A percentile compares a stretch with the other conserved stretches of the same genome.
Evolutionary conservation across 768 basidiomycete species (phyloP).

Genomic region (Pleurotus ostreatus): DNA sequence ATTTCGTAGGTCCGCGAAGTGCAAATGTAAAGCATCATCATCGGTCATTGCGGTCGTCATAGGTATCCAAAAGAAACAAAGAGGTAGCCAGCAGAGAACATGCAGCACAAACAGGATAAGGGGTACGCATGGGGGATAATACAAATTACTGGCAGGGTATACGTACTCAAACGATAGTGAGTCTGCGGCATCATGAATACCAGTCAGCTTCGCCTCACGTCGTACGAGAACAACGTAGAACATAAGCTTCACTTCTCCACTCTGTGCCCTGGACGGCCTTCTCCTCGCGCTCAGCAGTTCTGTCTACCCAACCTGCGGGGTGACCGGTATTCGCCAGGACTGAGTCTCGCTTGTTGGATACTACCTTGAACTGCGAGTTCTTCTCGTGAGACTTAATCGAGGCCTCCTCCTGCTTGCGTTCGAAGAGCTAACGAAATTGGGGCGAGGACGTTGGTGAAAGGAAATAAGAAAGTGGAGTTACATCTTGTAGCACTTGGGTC

Average conservation of each 20-base stretch:
- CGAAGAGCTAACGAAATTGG: slow-evolving; percentile 42
- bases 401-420: slow-evolving; percentile 46
- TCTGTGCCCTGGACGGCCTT: slow-evolving; percentile 25
- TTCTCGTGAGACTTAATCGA: slow-evolving; percentile 19
- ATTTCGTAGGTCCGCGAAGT: too few relatives aligned
- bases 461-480: slow-evolving; percentile 23
- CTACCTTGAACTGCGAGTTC: slow-evolving; percentile 75
- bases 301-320: slow-evolving; percentile 73
- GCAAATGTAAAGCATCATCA: too few relatives aligned
- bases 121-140: too few relatives aligned
- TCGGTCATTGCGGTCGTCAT: too few relatives aligned
- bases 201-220: not conserved
- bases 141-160: too few relatives aligned
- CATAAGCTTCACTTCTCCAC: slow-evolving; percentile 43
- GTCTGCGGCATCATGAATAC: not conserved
- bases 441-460: not conserved
- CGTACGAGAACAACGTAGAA: not conserved
- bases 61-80: too few relatives aligned
- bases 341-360: slow-evolving; percentile 65
- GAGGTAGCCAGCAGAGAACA: too few relatives aligned
- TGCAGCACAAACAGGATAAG: too few relatives aligned
- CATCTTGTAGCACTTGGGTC: slow-evolving; percentile 55
- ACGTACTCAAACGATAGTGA: not conserved
- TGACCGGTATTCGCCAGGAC: slow-evolving; percentile 61
- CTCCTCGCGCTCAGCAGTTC: slow-evolving; percentile 39